Conservation (phyloP, 257 asterid genomes). For the Fraxinus quadrangulata region DNA sequence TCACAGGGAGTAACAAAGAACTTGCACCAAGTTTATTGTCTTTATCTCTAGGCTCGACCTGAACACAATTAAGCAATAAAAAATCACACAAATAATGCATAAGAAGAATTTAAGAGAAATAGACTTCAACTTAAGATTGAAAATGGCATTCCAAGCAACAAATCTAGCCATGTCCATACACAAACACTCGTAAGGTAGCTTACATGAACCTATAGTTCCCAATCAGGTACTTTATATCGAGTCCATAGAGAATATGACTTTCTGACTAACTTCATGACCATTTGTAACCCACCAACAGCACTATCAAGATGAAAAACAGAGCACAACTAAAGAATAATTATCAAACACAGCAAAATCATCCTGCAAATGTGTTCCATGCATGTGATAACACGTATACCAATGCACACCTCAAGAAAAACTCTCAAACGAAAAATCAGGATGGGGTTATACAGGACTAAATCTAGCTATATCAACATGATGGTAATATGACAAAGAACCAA, state of each 20-base stretch:
- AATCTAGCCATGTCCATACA: constrained; percentile 4
- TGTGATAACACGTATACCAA: background rate
- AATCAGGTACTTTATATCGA: constrained; percentile 12
- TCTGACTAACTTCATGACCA: constrained; percentile 9
- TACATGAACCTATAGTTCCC: constrained; percentile 14
- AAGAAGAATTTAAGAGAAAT: background rate
- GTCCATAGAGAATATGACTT: constrained; percentile 13
- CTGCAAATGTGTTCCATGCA: background rate
- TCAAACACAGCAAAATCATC: constrained; percentile 22
- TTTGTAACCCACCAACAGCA: background rate
- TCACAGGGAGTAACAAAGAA: constrained; percentile 51
- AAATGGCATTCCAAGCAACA: constrained; percentile 20
- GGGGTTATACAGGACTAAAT: background rate
- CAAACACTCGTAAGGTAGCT: constrained; percentile 14
- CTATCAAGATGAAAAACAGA: constrained; percentile 1
- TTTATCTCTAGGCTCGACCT: constrained; percentile 59
- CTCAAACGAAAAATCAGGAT: background rate
- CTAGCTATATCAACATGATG: background rate
- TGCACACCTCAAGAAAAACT: constrained; percentile 1
- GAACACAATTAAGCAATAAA: constrained; percentile 28
- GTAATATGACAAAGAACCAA: constrained; percentile 17
- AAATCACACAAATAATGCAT: constrained; percentile 9
- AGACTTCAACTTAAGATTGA: background rate
- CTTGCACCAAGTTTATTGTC: constrained; percentile 33
- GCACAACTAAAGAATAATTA: constrained; percentile 2